Conservation (phyloP, 306 rosid genomes). For the Aeschynomene evenia region DNA sequence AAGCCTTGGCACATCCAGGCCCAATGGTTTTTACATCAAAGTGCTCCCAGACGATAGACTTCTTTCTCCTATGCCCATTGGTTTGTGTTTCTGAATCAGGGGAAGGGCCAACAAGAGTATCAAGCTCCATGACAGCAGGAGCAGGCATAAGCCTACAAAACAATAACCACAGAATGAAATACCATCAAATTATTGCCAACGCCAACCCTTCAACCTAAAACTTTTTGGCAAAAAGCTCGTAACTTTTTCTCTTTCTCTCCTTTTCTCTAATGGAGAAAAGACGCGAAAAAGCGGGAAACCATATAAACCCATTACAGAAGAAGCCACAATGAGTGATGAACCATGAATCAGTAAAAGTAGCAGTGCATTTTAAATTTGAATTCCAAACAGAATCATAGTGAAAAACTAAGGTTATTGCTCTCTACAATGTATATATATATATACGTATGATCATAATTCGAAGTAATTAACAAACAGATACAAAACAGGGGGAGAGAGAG, state of each 20-base stretch:
- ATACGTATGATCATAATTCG: background rate
- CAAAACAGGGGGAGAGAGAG: background rate
- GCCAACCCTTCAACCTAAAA: background rate
- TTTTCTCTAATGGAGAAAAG: background rate
- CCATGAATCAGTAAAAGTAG: background rate
- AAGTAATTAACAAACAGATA: background rate
- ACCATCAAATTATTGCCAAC: background rate
- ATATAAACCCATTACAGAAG: background rate
- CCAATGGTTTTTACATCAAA: conserved; percentile 58
- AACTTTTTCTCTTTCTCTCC: background rate
- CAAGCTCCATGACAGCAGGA: conserved; percentile 43
- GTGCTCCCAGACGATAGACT: conserved; percentile 90
- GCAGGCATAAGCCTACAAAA: conserved; percentile 36
- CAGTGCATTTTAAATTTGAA: conserved; percentile 20
- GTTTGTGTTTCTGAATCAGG: conserved; percentile 41
- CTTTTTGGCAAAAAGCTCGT: background rate
- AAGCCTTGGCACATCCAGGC: conserved; percentile 66
- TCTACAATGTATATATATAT: too few species aligned
- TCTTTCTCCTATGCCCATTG: conserved; percentile 62
- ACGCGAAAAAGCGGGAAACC: conserved; percentile 20
- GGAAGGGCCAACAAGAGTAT: conserved; percentile 23
- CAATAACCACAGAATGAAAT: background rate
- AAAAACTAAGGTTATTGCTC: background rate
- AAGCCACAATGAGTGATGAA: background rate
- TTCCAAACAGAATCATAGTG: conserved; percentile 1